Evolutionary conservation across 805 yeast genomes (phyloP), one percentile per base, ranked within the genome.

Genomic region (Metschnikowia proteae): DNA sequence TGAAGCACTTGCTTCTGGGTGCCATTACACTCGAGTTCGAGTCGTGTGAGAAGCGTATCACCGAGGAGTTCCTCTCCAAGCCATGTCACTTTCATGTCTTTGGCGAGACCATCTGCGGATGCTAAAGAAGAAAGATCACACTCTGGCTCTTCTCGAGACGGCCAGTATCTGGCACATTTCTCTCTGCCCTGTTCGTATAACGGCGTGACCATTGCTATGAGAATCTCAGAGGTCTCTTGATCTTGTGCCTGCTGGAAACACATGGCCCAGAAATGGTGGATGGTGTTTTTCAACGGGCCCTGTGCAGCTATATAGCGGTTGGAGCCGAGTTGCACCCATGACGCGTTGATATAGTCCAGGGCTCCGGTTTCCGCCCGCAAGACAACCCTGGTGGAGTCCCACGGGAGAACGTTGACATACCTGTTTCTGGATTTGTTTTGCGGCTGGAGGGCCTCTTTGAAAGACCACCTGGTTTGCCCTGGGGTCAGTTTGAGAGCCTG

Each of bases 181-280:
- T 48, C 58, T 5, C 46, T 25, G 11, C 51, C 50, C 29, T 39
- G 49, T 41, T 57, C 60, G 26, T 46, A 45, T 28, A 57, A 46
- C 11, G 60, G 60, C n/a, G 78, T 73, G 32, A 73, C 66, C 78
- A 73, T 73, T 8, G 67, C 67, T 3, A 73, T 58, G 1, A 70
- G 55, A 1, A 71, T 52, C 6, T 51, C 40, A 47, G 64, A 66
- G 22, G 61, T 61, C 7, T 53, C 46, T 11, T 65, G 62, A 29
- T 47, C 47, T 34, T 58, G 64, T 4, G 73, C 61, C 50, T 71
- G 70, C 39, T 64, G 46, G 48, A 55, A 71, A 33, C 73, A 68
- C 78, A 73, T 73, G 83, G 75, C 22, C 85, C 95, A 90, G 60
- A 92, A 91, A 63, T 92, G 96, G 22, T 81, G 82, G 26, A 84